A percentile compares a stretch with the other conserved stretches of the same genome.
Evolutionary conservation across 2,329 filamentous ascomycete species (phyloP).

Genomic region (Diplodia seriata): DNA sequence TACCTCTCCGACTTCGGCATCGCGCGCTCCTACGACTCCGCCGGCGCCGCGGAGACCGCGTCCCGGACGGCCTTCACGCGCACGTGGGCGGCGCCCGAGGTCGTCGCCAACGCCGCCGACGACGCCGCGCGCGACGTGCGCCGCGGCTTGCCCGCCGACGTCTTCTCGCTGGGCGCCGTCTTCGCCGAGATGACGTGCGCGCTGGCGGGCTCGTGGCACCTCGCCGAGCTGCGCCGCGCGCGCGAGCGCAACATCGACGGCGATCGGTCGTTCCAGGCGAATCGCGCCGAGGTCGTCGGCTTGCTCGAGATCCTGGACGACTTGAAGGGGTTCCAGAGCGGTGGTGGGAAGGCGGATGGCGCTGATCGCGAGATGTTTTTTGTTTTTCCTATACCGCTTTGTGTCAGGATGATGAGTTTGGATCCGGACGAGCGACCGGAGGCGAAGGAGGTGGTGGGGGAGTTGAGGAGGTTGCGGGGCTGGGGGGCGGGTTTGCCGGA

Average conservation of each 20-base stretch:
- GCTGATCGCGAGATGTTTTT: background rate
- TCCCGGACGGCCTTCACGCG: slow-evolving; percentile 41
- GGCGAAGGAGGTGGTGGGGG: no score
- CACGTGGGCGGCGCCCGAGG: slow-evolving; percentile 47
- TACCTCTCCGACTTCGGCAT: slow-evolving; percentile 6
- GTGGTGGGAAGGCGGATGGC: no score
- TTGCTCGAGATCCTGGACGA: background rate
- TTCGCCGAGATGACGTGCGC: slow-evolving; percentile 35
- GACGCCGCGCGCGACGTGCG: no score
- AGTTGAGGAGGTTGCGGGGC: no score
- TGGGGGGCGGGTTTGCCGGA: no score
- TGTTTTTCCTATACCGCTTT: no score
- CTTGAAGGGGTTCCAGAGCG: background rate
- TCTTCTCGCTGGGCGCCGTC: slow-evolving; percentile 40
- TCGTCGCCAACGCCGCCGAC: slow-evolving; percentile 35
- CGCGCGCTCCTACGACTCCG: slow-evolving; percentile 37
- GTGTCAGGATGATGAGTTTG: no score
- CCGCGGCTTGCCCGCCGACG: slow-evolving; percentile 39
- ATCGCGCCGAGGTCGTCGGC: background rate
- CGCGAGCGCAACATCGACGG: background rate
- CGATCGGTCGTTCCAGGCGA: background rate
- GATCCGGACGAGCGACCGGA: no score
- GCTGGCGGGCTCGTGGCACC: background rate
- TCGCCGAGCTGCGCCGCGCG: background rate
- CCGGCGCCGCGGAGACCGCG: no score